Base-by-base conservation (phyloP, 2,329 filamentous ascomycete species). In the Meredithiella fracta region DNA sequence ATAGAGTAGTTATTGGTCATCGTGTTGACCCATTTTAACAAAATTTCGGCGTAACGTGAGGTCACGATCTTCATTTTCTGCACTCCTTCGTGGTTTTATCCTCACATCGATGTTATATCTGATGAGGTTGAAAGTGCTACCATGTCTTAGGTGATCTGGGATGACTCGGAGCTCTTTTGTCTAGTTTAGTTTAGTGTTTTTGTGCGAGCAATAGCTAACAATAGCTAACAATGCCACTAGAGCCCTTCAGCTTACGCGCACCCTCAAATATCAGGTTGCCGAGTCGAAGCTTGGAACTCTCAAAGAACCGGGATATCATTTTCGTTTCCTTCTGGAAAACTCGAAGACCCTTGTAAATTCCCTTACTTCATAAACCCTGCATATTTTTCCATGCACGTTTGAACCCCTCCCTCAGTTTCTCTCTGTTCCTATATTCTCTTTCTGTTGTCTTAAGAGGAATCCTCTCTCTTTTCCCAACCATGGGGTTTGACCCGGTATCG, bases 311-410 rank as follows among this genome's bases (percentile, higher is more conserved):
- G 53, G 29, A 37, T 26, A 25, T 26, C 22, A 15, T 22, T 40
- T 52, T 52, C 22, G 38, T 56, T 56, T 53, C 50, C 49, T 56
- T 56, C 55, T 56, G 55, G 55, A 56, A 56, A 56, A 53, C 55
- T 56, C 20, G 38, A 34, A 52, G 55, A 56, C 49, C 54, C 54
- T 56, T 52, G 54, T 44, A 38, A 11, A 44, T 49, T 49, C 31
- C 37, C 23, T 47, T 37, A 22, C 17, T 26, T 52, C 31, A 20
- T 31, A 37, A 20, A 42, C 49, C 50, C 37, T 49, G 44, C 44
- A 49, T 49, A 4, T 5, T 23, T 15, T 49, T 9, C 44, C 44
- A 3, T 26, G 20, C 22, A 25, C 22, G 20, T 26, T 49, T 42
- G 38, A 20, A 42, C 11, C 17, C 38, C 38, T 42, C 17, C 38